These are phyloP conservation scores for Aspergillus pseudoterreus DNA, from an alignment of 2,329 filamentous ascomycete species.

Conservation along the genomic window DNA sequence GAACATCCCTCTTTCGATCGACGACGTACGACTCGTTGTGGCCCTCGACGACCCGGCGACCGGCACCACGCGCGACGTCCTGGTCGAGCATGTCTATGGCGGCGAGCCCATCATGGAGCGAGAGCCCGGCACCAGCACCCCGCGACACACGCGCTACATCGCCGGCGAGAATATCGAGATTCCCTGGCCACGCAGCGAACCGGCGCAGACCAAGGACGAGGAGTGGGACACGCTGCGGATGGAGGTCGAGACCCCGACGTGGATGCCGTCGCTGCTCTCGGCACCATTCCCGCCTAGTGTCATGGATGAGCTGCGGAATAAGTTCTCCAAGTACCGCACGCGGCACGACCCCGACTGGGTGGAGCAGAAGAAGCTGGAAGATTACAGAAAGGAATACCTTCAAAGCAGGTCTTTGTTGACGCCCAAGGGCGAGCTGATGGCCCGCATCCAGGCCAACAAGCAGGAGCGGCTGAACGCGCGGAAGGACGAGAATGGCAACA, in stretches of 20 bases:
- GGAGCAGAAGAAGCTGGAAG: conserved; percentile 59
- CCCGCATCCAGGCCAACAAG: conserved; percentile 35
- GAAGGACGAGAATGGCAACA: conserved; percentile 37
- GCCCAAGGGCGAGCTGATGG: conserved; percentile 42
- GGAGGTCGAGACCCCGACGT: conserved; percentile 70
- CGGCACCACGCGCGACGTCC: conserved; percentile 65
- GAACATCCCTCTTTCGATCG: conserved; percentile 61
- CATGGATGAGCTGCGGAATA: conserved; percentile 80
- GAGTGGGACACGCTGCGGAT: conserved; percentile 70
- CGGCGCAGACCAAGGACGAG: conserved; percentile 52
- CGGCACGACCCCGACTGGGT: conserved; percentile 74
- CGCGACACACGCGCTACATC: conserved; percentile 52
- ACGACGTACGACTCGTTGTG: conserved; percentile 75
- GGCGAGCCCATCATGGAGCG: conserved; percentile 51
- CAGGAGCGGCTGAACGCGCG: conserved; percentile 31
- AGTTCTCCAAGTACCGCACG: conserved; percentile 76
- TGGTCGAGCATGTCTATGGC: conserved; percentile 68
- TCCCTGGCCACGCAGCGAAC: conserved; percentile 66
- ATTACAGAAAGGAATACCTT: conserved; percentile 45
- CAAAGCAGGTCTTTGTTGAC: conserved; percentile 46
- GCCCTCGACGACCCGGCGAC: conserved; percentile 65
- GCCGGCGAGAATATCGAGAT: conserved; percentile 69
- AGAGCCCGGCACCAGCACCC: conserved; percentile 41
- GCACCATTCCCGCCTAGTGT: conserved; percentile 76
- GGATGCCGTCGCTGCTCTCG: conserved; percentile 70